Evolutionary conservation across 208 protist genomes (phyloP).

Genomic region (Naegleria gruberi): DNA sequence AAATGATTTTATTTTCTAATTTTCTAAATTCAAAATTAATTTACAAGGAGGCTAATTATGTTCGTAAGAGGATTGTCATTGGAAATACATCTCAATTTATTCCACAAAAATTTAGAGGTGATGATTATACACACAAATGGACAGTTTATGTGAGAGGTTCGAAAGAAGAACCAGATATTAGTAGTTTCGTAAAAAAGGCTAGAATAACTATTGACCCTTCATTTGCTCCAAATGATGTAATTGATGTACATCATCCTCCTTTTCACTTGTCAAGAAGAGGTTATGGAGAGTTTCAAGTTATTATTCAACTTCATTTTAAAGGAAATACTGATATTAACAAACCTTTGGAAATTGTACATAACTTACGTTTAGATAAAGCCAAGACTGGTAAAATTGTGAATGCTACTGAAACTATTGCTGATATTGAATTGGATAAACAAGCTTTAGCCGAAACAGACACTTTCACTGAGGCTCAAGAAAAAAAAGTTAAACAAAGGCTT

Average conservation of each 20-base stretch:
- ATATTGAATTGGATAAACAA: not conserved
- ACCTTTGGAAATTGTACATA: not conserved
- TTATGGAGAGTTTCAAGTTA: not conserved
- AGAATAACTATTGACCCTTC: not conserved
- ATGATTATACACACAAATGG: constrained; percentile 5
- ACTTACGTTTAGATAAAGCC: not conserved
- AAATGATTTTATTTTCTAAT: not conserved
- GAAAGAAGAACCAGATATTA: not conserved
- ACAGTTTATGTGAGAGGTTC: not conserved
- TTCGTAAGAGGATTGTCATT: not conserved
- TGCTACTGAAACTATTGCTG: not conserved
- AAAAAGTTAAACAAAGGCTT: not conserved
- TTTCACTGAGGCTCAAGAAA: not conserved
- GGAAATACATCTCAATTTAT: constrained; percentile 9
- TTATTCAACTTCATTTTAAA: not conserved
- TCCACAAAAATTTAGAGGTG: not conserved
- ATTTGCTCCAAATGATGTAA: not conserved
- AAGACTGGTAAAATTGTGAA: not conserved
- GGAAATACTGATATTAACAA: not conserved
- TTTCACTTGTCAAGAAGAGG: constrained; percentile 1
- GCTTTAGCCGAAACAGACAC: not conserved
- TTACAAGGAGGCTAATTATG: not conserved
- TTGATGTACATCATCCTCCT: not conserved
- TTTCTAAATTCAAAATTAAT: not conserved
- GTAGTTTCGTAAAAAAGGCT: not conserved